Conservation (phyloP, 257 asterid species). For the Nicotiana obtusifolia region DNA sequence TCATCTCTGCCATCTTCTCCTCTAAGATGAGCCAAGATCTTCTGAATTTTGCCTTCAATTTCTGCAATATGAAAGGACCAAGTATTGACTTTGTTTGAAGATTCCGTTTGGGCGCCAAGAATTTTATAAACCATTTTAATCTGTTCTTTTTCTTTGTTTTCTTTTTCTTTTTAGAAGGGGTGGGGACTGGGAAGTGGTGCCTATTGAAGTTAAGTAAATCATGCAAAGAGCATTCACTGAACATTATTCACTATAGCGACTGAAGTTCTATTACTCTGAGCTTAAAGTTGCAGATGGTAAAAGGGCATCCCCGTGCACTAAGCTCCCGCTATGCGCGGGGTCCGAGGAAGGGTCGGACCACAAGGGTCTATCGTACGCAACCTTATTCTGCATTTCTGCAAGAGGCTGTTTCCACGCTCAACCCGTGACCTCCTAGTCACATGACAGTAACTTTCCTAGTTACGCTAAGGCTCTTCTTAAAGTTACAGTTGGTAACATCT, state of each 20-base stretch:
- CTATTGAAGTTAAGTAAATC: too few species aligned
- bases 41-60: constrained; percentile 66
- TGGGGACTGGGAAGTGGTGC: neutral
- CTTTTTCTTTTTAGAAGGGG: neutral
- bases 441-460: too few species aligned
- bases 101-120: neutral
- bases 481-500: neutral
- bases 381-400: too few species aligned
- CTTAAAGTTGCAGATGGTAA: neutral
- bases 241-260: neutral
- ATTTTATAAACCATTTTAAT: neutral
- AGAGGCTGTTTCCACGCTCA: too few species aligned
- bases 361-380: too few species aligned
- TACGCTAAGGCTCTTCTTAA: too few species aligned
- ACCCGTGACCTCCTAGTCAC: too few species aligned
- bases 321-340: too few species aligned
- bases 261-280: neutral
- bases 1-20: constrained; percentile 42
- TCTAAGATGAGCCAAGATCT: constrained; percentile 48
- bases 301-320: too few species aligned
- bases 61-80: constrained; percentile 40
- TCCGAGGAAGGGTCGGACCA: too few species aligned
- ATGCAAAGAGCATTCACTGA: neutral
- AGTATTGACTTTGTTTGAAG: neutral
- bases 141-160: too few species aligned